Conservation (phyloP, 2,329 filamentous ascomycete genomes). For the Hymenoscyphus infarciens region DNA sequence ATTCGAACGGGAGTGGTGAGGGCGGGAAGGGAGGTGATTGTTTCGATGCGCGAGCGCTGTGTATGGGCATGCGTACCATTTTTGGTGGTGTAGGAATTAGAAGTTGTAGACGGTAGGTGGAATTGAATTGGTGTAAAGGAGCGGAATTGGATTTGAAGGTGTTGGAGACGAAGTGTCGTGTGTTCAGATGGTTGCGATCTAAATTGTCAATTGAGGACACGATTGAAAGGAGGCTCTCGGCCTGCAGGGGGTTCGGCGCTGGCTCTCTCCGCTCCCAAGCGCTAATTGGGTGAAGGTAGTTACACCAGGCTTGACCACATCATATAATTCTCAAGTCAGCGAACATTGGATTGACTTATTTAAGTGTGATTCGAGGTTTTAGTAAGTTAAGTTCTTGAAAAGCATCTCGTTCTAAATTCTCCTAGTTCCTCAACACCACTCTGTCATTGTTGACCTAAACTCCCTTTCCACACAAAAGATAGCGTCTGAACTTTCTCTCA, state of each 20-base stretch:
- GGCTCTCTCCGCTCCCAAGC: neutral
- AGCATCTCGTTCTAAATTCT: too few species aligned
- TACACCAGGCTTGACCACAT: too few species aligned
- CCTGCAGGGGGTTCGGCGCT: conserved; percentile 7
- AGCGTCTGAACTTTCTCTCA: too few species aligned
- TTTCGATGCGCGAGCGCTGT: neutral
- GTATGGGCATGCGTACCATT: conserved; percentile 18
- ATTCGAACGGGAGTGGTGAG: neutral
- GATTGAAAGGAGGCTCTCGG: conserved; percentile 27
- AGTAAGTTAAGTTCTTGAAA: too few species aligned
- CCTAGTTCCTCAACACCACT: too few species aligned
- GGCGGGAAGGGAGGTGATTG: neutral
- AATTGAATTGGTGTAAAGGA: conserved; percentile 15
- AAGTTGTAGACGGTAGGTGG: neutral
- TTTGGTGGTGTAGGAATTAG: conserved; percentile 2
- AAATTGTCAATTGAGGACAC: conserved; percentile 30
- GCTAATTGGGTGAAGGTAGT: neutral
- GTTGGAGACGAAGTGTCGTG: conserved; percentile 7
- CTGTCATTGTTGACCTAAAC: too few species aligned
- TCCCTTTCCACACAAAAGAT: too few species aligned
- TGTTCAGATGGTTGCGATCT: conserved; percentile 12
- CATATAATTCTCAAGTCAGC: too few species aligned
- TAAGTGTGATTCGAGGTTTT: too few species aligned
- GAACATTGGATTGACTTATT: too few species aligned
- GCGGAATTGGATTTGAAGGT: conserved; percentile 7